phyloP scores from a whole-genome alignment of 2,329 filamentous ascomycete species.

The Clarireedia sp. region DNA sequence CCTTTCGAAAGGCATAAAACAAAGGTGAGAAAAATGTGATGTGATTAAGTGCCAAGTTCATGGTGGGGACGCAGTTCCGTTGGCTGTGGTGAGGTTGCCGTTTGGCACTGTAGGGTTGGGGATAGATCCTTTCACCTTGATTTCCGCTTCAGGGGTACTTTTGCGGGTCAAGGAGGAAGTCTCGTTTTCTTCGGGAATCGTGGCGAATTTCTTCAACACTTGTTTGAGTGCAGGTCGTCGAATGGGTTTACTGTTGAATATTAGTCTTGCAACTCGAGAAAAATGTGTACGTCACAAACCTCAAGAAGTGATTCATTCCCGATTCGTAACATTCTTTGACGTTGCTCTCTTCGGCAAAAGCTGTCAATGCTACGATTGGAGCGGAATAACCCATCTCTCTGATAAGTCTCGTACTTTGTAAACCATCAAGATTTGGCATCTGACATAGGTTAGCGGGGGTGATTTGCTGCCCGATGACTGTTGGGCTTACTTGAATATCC shows the following conservation, averaged over 20 bases:
- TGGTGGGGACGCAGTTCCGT: background rate
- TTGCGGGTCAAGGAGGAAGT: conserved; percentile 33
- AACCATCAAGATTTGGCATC: conserved; percentile 88
- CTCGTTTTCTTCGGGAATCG: conserved; percentile 62
- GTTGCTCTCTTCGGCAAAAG: conserved; percentile 85
- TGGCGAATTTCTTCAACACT: conserved; percentile 75
- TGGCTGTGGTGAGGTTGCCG: background rate
- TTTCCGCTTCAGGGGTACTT: conserved; percentile 2
- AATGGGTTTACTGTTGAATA: conserved; percentile 52
- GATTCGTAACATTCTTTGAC: conserved; percentile 78
- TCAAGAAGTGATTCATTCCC: conserved; percentile 85
- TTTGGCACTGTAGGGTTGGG: too few relatives aligned
- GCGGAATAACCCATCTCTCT: conserved; percentile 78
- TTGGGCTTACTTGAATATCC: conserved; percentile 58
- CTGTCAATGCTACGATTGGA: conserved; percentile 84
- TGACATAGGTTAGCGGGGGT: conserved; percentile 29
- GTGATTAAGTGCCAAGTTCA: background rate
- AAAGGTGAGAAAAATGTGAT: background rate
- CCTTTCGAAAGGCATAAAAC: conserved; percentile 2
- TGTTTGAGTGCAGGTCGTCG: conserved; percentile 78
- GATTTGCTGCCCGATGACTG: too few relatives aligned
- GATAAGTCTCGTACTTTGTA: conserved; percentile 80
- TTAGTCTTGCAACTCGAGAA: conserved; percentile 7
- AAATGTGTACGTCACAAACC: conserved; percentile 8
- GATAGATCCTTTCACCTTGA: background rate